Base-by-base conservation (phyloP, 2,329 filamentous ascomycete species). In the Aspergillus fumigatus region DNA sequence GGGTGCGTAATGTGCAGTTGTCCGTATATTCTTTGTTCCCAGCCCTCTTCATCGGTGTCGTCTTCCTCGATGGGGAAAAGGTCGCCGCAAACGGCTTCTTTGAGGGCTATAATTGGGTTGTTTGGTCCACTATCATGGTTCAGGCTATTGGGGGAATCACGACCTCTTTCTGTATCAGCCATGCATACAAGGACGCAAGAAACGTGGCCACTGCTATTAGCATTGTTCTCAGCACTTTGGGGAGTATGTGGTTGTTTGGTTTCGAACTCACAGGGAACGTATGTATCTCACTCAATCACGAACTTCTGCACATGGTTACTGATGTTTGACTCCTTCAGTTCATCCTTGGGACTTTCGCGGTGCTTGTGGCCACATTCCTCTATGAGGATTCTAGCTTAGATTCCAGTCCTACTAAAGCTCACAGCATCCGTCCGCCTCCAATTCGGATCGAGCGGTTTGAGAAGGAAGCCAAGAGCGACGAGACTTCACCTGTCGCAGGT, bases 21-120 rank as follows among this genome's bases (percentile, higher is more conserved):
- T 92, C 92, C 0, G 90, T 97, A 69, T 99, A 96, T 77, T 96
- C 92, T 1, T 80, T 97, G 1, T 93, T 97, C 66, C 91, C 93
- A 0, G 89, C 92, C 0, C 80, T 97, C 0, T 85, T 97, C 56
- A 82, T 96, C 52, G 94, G 93, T 1, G 88, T 97, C 5, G 76
- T 95, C 2, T 89, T 90, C 76, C 89, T 91, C 61, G 94, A 99
- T 64, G 94, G 93, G 26, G 84, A 87, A 59, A 87, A 89, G 43
- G 92, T 99, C 61, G 82, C 87, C 26, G 85, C 88, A 72, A 86
- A 90, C 60, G 94, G 94, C 11, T 96, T 97, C 75, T 97, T 99
- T 65, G 88, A 89, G 56, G 94, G 94, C 2, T 99, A 97, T 76
- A 97, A 96, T 71, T 88, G 85, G 81, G 82, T 93, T 21, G 93